phyloP scores from a whole-genome alignment of 2,329 filamentous ascomycete species.

The Aureobasidium subglaciale region DNA sequence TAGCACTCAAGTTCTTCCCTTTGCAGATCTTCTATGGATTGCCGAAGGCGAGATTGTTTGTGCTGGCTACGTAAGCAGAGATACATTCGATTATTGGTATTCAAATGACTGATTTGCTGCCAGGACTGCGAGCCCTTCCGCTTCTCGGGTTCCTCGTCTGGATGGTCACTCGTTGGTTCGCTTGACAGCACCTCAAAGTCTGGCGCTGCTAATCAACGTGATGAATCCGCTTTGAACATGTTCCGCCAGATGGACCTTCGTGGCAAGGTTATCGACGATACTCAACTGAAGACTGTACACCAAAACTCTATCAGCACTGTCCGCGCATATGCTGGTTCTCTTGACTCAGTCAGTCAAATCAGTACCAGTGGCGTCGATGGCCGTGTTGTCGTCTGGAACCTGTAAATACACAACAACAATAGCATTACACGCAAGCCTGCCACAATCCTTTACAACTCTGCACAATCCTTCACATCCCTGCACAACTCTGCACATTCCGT shows the following conservation, averaged over 20 bases:
- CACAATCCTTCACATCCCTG: too few species aligned
- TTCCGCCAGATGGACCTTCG: slow-evolving; percentile 98
- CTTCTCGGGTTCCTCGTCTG: slow-evolving; percentile 67
- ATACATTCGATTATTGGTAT: neutral
- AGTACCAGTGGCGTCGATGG: slow-evolving; percentile 55
- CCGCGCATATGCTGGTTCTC: slow-evolving; percentile 57
- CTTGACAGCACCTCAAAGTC: slow-evolving; percentile 49
- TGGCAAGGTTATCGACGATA: slow-evolving; percentile 86
- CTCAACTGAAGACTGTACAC: slow-evolving; percentile 88
- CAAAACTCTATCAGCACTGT: slow-evolving; percentile 93
- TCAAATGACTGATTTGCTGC: neutral
- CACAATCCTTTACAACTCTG: too few species aligned
- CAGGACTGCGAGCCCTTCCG: slow-evolving; percentile 77
- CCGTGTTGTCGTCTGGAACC: slow-evolving; percentile 40
- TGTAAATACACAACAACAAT: slow-evolving; percentile 26
- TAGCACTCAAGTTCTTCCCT: slow-evolving; percentile 81
- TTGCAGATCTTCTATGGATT: slow-evolving; percentile 89
- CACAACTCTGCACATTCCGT: too few species aligned
- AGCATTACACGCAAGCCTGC: neutral
- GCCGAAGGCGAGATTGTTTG: slow-evolving; percentile 89
- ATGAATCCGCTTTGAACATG: slow-evolving; percentile 96
- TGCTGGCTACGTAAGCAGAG: slow-evolving; percentile 64
- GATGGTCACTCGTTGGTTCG: slow-evolving; percentile 78
- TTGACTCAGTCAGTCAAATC: slow-evolving; percentile 63
- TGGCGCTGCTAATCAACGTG: slow-evolving; percentile 49